Conservation (phyloP, 257 asterid species). For the Ilex asprella region DNA sequence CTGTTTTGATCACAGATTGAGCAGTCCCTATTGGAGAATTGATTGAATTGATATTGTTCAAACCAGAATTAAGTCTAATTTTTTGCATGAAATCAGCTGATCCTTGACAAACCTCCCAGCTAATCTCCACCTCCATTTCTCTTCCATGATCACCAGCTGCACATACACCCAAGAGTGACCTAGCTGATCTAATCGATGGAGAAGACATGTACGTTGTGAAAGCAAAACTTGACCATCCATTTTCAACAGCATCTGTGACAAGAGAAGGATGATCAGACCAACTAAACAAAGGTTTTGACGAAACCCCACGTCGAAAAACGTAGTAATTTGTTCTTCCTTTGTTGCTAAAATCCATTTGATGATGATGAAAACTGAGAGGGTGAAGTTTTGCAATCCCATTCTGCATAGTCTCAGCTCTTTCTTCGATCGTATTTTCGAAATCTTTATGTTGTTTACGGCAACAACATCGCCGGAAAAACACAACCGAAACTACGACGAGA, state of each 20-base stretch:
- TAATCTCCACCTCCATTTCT: conserved; percentile 34
- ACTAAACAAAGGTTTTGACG: conserved; percentile 34
- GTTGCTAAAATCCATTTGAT: conserved; percentile 18
- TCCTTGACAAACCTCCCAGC: conserved; percentile 86
- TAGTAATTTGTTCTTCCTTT: conserved; percentile 29
- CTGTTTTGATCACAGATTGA: conserved; percentile 40
- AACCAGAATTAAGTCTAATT: conserved; percentile 50
- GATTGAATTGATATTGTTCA: conserved; percentile 7
- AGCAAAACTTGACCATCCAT: conserved; percentile 87
- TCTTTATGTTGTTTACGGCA: conserved; percentile 6
- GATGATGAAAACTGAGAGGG: conserved; percentile 49
- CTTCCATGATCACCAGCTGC: conserved; percentile 23
- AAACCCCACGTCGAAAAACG: conserved; percentile 36
- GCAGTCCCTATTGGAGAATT: conserved; percentile 24
- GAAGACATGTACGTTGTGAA: conserved; percentile 39
- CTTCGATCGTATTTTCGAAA: conserved; percentile 13
- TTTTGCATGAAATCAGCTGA: conserved; percentile 85
- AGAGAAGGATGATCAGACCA: conserved; percentile 87
- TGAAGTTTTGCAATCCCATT: conserved; percentile 56
- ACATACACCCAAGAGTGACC: conserved; percentile 43
- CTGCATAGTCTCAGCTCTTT: conserved; percentile 20
- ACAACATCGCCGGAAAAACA: conserved; percentile 24
- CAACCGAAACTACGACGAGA: conserved; percentile 14
- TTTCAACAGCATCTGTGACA: conserved; percentile 80
- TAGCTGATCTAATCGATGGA: conserved; percentile 40